Base-by-base conservation (phyloP, 257 asterid species). In the Nicotiana tabacum region DNA sequence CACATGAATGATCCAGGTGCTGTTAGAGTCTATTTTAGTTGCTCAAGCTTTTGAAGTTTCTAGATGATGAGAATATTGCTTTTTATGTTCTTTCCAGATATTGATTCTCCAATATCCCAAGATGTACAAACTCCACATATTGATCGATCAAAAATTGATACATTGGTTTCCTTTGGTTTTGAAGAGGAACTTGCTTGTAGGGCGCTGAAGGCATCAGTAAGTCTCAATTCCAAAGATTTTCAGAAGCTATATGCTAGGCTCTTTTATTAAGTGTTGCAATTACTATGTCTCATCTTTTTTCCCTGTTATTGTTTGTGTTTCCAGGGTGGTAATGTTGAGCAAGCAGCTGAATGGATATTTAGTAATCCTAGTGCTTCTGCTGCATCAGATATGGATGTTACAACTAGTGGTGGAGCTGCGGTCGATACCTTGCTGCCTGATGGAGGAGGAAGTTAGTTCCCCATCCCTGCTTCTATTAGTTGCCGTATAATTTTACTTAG, bases 321-420 rank as follows among this genome's bases (percentile, higher is more conserved):
- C 69, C 91, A 96, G 99, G 98, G 87, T 11, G 97, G 94, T 87
- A 95, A 96, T 82, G 90, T 94, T 78, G 98, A 93, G 88, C 93
- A 87, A 86, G 99, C 99, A 29, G 90, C 98, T 70, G 98, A 96
- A 61, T 94, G 98, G 98, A 94, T 96, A 86, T 93, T 90, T 82
- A 94, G 83, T 83, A 83, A 91, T 88, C 94, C 97, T 48, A 85
- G 81, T 67, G 92, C 93, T 77, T 61, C 90, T 82, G 88, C 83
- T 48, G 69, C 88, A 58, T 72, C 97, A 46, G 89, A 80, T 77
- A 90, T 89, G 95, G 93, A 91, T 76, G 81, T 88, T 51, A 82
- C 92, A 58, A 90, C 94, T 51, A 89, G 97, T 83, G 87, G 88
- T 68, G 91, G 89, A 65, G 87, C 86, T 80, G 77, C 86, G 69